phyloP scores from a whole-genome alignment of 2,329 filamentous ascomycete genomes.

The Stagonosporopsis chrysanthemi region DNA sequence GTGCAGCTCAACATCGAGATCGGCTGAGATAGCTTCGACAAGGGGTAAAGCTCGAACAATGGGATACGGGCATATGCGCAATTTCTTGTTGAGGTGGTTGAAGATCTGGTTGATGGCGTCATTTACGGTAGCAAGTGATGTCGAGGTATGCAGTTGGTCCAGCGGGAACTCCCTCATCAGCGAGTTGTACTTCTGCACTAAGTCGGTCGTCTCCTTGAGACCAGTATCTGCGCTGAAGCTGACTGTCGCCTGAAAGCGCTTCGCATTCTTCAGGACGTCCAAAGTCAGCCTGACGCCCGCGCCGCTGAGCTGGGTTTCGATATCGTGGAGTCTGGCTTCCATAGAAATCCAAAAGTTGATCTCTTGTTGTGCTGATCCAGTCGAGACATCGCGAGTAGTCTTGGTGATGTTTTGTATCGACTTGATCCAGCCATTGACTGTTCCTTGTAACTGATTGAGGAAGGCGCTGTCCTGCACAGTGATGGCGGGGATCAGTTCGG shows the following conservation, averaged over 20 bases:
- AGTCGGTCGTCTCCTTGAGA: conserved; percentile 92
- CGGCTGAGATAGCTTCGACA: conserved; percentile 95
- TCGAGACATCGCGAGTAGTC: conserved; percentile 82
- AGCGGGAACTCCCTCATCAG: conserved; percentile 98
- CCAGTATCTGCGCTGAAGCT: conserved; percentile 97
- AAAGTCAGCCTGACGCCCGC: conserved; percentile 90
- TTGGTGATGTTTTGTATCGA: conserved; percentile 97
- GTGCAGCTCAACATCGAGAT: conserved; percentile 87
- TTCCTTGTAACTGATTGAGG: conserved; percentile 90
- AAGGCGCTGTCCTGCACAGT: conserved; percentile 90
- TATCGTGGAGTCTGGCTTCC: conserved; percentile 90
- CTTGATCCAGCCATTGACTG: conserved; percentile 98
- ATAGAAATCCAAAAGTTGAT: conserved; percentile 99
- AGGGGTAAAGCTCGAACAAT: conserved; percentile 88
- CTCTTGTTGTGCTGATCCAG: conserved; percentile 88
- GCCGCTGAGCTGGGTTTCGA: conserved; percentile 86
- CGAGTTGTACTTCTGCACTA: conserved; percentile 98
- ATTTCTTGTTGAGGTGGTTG: conserved; percentile 94
- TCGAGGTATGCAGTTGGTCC: conserved; percentile 91
- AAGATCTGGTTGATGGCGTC: conserved; percentile 92
- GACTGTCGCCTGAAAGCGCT: conserved; percentile 96
- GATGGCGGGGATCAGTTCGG: conserved; percentile 77
- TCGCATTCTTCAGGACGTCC: conserved; percentile 94
- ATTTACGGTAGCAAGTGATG: conserved; percentile 84
- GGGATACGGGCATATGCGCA: conserved; percentile 94